Evolutionary conservation across 2,329 filamentous ascomycete genomes (phyloP), one percentile per base, ranked within the genome.

Genomic region (Beauveria scarabaeidicola): DNA sequence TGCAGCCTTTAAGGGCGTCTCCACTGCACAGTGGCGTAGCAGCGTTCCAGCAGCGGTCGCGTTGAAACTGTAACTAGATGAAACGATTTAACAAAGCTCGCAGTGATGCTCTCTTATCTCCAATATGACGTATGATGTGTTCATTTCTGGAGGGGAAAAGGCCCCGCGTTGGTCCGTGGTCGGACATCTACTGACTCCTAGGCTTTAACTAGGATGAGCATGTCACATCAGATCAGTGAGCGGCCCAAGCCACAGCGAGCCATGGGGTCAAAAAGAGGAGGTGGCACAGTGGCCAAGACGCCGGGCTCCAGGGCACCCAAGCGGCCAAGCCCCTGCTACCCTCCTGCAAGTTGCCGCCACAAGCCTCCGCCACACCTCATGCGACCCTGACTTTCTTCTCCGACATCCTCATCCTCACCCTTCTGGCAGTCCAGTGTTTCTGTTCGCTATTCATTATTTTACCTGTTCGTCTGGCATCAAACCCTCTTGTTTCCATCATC

Each of bases 281-380:
- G 11, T n/a, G n/a, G n/a, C n/a, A 36, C 11, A 36, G 32, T 36
- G 32, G 32, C 13, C 11, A 36, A 15, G 21, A 6, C n/a, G 25
- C 48, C 19, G 5, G 29, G n/a, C 10, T 38, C 15, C 50, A 52
- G 50, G 25, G 32, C 29, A 52, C 27, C 13, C 1, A 15, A 25
- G 32, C 29, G 40, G n/a, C 13, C 1, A 15, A 25, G 19, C 13
- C 27, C 41, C 17, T 13, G 29, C 11, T 23, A 21, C 36, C 21
- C 32, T 32, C 13, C 38, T 10, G 21, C 15, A 13, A 15, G 21
- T 10, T 40, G 29, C 53, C 17, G 53, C 44, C 53, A 48, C 53
- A 48, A 29, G 38, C 43, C 44, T 43, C 46, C 46, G 46, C 55
- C 55, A 58, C 55, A 58, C 36, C 55, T 58, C 55, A 58, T 38